phyloP scores from a whole-genome alignment of 441 rosid genomes.

The Flueggea neowawraea region DNA sequence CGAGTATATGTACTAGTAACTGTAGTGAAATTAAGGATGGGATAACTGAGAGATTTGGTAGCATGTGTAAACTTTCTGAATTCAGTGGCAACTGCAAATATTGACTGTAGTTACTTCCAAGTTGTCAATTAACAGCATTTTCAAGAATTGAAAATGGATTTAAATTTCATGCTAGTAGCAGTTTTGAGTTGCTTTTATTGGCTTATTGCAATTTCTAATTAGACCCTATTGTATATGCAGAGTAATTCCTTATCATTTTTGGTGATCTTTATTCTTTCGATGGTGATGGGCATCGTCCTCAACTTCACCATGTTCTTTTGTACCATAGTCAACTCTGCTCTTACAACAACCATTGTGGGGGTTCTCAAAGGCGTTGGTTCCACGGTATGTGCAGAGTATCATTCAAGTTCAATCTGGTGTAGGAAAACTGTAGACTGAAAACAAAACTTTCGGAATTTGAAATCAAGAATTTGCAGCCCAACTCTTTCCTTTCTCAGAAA shows the following conservation, averaged over 20 bases:
- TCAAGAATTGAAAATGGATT: too few species aligned
- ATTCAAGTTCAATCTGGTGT: background rate
- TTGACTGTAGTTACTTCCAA: too few species aligned
- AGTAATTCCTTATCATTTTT: slow-evolving; percentile 72
- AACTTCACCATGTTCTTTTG: slow-evolving; percentile 98
- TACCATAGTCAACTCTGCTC: slow-evolving; percentile 95
- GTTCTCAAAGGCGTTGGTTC: slow-evolving; percentile 98
- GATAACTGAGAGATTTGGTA: too few species aligned
- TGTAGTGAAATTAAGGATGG: too few species aligned
- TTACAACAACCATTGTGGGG: slow-evolving; percentile 96
- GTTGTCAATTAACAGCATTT: too few species aligned
- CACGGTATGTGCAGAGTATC: slow-evolving; percentile 50
- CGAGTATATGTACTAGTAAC: too few species aligned
- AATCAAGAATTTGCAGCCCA: slow-evolving; percentile 6
- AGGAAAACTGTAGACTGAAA: background rate
- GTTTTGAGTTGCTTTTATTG: too few species aligned
- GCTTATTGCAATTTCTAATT: slow-evolving; percentile 7
- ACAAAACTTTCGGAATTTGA: background rate
- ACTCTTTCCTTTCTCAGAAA: slow-evolving; percentile 2
- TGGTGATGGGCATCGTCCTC: slow-evolving; percentile 93
- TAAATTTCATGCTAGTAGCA: too few species aligned
- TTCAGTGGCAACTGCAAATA: too few species aligned
- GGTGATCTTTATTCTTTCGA: slow-evolving; percentile 59
- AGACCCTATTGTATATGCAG: slow-evolving; percentile 36
- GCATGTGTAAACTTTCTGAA: too few species aligned